Evolutionary conservation across 148 eudicot genomes (phyloP), one percentile per base, ranked within the genome.

Genomic region (Heliosperma pusillum): DNA sequence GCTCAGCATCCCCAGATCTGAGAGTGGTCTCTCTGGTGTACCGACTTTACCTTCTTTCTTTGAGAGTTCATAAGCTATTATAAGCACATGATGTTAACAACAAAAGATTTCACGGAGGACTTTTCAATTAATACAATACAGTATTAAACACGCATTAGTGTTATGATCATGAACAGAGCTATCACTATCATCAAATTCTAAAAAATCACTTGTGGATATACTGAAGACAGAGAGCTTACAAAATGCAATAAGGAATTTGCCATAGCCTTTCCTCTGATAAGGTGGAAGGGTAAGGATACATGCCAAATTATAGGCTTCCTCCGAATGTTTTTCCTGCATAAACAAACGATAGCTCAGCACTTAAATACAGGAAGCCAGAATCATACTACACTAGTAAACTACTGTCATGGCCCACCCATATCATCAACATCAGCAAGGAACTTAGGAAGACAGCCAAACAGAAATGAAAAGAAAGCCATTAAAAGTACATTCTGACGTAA

Each of bases 21-120:
- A 94, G 66, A 94, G 96, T 21, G 98, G 98, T 73, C 98, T 86
- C 84, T 94, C 98, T 40, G 97, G 98, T 64, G 98, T 94, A 47
- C 98, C 98, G 74, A 94, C 98, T 84, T 94, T 94, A 59, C 87
- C 83, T 84, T 94, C 98, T 85, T 94, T 94, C 89, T 94, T 94
- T 9, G 98, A 94, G 66, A 94, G 98, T 66, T 94, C 98, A 84
- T 94, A 94, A 17, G 98, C 96, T 92, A 83, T 81, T 80, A 27
- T 36, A 7, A 50, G 26, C 47, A 73, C 19, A 69, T 56, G n/a
- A 69, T 36, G 52, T 73, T 59, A 60, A 52, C 42, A 61, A 47
- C 53, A 47, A 47, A 47, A 47, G 53, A 47, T 10, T 47, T 47
- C 10, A 47, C 53, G 2, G 17, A 47, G 12, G 53, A 47, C 17